Evolutionary conservation across 1,284 basidiomycete genomes (phyloP).

Genomic region (Fistulinella staudtii): DNA sequence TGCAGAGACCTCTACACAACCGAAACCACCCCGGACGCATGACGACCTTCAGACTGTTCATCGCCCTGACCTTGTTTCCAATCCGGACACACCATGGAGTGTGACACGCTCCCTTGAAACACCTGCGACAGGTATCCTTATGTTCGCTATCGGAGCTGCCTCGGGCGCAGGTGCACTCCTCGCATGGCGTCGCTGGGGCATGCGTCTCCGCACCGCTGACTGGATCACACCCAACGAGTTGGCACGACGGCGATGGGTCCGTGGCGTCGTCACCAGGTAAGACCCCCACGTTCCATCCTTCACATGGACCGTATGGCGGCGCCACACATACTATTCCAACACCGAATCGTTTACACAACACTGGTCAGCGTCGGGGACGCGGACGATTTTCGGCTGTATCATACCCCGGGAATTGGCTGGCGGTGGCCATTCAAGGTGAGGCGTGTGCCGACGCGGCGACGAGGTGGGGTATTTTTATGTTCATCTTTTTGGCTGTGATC

Average conservation of each 20-base stretch:
- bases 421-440: slow-evolving; percentile 68
- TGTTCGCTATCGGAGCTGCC: slow-evolving; percentile 41
- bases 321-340: too few species aligned
- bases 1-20: not conserved
- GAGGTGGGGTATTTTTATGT: slow-evolving; percentile 44
- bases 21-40: not conserved
- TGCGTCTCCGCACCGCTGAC: slow-evolving; percentile 56
- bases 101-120: too few species aligned
- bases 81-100: too few species aligned
- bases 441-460: slow-evolving; percentile 51
- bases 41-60: too few species aligned
- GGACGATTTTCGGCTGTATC: slow-evolving; percentile 79
- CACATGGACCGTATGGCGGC: too few species aligned
- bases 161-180: slow-evolving; percentile 38
- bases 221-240: slow-evolving; percentile 62
- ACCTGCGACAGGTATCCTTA: slow-evolving; percentile 9
- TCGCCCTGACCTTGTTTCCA: too few species aligned
- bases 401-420: slow-evolving; percentile 77
- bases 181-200: slow-evolving; percentile 54
- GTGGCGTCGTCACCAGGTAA: slow-evolving; percentile 71
- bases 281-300: too few species aligned
- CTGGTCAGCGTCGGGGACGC: slow-evolving; percentile 73
- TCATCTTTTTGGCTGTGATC: not conserved
- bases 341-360: not conserved
- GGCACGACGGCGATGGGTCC: slow-evolving; percentile 57